These are phyloP conservation scores for Nannizziopsis arthrosporioides DNA, from an alignment of 2,329 filamentous ascomycete species.

Conservation along the genomic window DNA sequence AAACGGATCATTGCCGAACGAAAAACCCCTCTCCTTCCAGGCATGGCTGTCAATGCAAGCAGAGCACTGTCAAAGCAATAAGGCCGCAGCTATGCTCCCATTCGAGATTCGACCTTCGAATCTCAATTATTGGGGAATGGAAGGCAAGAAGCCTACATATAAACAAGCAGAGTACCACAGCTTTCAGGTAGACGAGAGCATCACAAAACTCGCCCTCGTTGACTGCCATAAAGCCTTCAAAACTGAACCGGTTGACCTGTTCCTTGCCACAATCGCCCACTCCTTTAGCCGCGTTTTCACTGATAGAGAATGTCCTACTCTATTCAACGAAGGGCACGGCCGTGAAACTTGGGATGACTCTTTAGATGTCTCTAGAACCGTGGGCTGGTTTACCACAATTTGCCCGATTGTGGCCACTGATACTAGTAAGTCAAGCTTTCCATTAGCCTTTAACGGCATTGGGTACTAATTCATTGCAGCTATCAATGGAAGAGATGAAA, in stretches of 20 bases:
- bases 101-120: conserved; percentile 23
- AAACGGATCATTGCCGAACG: conserved; percentile 23
- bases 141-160: conserved; percentile 23
- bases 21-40: conserved; percentile 31
- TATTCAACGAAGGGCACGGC: conserved; percentile 42
- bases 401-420: conserved; percentile 30
- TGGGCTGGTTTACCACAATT: conserved; percentile 43
- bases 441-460: neutral
- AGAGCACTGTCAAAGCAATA: conserved; percentile 15
- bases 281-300: conserved; percentile 37
- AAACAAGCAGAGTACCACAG: conserved; percentile 26
- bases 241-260: conserved; percentile 30
- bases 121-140: conserved; percentile 32
- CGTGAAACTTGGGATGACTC: conserved; percentile 35
- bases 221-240: conserved; percentile 25
- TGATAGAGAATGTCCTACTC: conserved; percentile 32
- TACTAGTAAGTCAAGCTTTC: conserved; percentile 7
- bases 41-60: conserved; percentile 29
- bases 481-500: conserved; percentile 11
- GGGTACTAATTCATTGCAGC: neutral
- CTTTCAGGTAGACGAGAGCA: conserved; percentile 25
- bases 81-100: conserved; percentile 17
- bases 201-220: conserved; percentile 24
- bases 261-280: conserved; percentile 29
- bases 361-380: conserved; percentile 37